Percentiles rank a stretch among this genome's conserved stretches.
Evolutionary conservation across 2,329 filamentous ascomycete genomes (phyloP).

Genomic region (Davidsoniella eucalypti): DNA sequence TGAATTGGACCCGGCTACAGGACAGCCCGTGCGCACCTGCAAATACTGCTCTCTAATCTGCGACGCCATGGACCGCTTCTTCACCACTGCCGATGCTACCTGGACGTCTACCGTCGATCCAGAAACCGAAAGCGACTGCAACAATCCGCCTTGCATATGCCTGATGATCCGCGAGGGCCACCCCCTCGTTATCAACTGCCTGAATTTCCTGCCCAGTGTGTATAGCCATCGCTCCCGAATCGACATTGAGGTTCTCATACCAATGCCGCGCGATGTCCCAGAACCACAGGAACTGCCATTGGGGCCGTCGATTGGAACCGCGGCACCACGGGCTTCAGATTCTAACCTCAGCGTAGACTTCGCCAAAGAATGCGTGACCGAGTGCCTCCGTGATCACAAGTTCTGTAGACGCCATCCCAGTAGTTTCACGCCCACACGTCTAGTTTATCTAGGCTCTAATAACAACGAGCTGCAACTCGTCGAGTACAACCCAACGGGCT

Average conservation of each 20-base stretch:
- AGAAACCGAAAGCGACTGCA: conserved; percentile 7
- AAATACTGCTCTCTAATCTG: conserved; percentile 10
- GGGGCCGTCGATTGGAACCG: conserved; percentile 10
- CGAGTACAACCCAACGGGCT: conserved; percentile 8
- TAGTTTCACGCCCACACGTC: conserved; percentile 8
- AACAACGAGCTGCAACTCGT: conserved; percentile 6
- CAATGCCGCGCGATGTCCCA: conserved; percentile 7
- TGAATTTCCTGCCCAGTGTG: conserved; percentile 8
- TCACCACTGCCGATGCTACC: background rate
- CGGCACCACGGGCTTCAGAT: conserved; percentile 10
- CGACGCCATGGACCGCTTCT: conserved; percentile 8
- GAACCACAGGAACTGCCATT: conserved; percentile 7
- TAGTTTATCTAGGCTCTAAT: conserved; percentile 7
- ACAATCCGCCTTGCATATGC: conserved; percentile 10
- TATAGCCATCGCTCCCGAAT: conserved; percentile 11
- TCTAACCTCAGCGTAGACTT: conserved; percentile 6
- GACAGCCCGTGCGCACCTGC: conserved; percentile 3
- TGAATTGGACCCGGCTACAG: conserved; percentile 1
- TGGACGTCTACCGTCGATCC: conserved; percentile 3
- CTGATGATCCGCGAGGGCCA: conserved; percentile 10
- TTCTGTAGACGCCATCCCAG: conserved; percentile 7
- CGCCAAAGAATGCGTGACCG: conserved; percentile 4
- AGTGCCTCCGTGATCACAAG: conserved; percentile 10
- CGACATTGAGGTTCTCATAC: conserved; percentile 9
- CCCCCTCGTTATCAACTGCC: conserved; percentile 11